Evolutionary conservation across 2,329 filamentous ascomycete species (phyloP), one percentile per base, ranked within the genome.

Genomic region (Talaromyces sp.): DNA sequence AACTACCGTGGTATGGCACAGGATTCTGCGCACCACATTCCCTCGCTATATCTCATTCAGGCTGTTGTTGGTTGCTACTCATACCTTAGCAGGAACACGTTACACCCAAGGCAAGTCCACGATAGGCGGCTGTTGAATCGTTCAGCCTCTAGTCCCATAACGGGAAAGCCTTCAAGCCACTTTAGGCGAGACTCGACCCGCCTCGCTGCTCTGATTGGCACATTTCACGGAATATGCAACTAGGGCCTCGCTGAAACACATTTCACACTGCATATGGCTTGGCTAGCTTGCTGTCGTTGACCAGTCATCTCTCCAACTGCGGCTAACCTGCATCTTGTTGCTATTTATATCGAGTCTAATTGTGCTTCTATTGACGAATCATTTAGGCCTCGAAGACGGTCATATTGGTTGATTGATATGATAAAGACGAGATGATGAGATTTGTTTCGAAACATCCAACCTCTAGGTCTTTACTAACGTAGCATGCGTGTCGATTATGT

Each of bases 191-290:
- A n/a, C 36, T 59, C 25, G 17, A 19, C 56, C 7, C 10, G 1
- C 4, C n/a, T 38, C n/a, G 31, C 11, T n/a, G 2, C 19, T 29
- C 36, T 45, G 56, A 59, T 45, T 59, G 36, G 56, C 13, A 38
- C 5, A n/a, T 38, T 40, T 25, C 13, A 10, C 22, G 17, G 34
- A 38, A 40, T 59, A 59, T 59, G 56, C 56, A 59, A 43, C 56
- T 45, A 27, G 56, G 56, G 38, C 36, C n/a, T 38, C 22, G 13
- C 36, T 27, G 51, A 54, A 56, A 56, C 31, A 38, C 53, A 56
- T 56, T 56, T 56, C 53, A 56, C 53, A 56, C 53, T 56, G 53
- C 53, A 56, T 56, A 56, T 38, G 53, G 53, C 53, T 56, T 56
- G n/a, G n/a, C 51, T 54, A 53, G 49, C 49, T n/a, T 53, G 49